Percentiles rank a stretch among this genome's conserved stretches.
Evolutionary conservation across 1,284 basidiomycete genomes (phyloP).

Genomic region (Amylostereum chailletii): DNA sequence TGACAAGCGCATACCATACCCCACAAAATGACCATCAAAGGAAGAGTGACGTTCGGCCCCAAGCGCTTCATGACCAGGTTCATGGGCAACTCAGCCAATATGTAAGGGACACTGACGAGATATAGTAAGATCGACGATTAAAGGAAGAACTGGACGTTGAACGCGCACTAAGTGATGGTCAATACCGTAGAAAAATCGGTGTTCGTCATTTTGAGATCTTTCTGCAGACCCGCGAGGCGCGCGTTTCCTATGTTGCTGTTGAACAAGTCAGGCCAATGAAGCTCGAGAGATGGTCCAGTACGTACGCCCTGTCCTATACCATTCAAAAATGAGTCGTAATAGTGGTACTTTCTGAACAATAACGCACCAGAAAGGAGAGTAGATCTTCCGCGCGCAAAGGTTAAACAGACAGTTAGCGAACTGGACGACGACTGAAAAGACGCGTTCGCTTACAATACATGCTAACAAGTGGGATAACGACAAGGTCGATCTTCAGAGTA

Average conservation of each 20-base stretch:
- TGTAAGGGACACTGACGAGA: constrained; percentile 36
- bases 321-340: background rate
- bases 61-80: constrained; percentile 37
- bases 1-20: constrained; percentile 23
- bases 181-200: constrained; percentile 10
- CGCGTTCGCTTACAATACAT: background rate
- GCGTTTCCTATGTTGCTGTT: constrained; percentile 19
- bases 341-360: background rate
- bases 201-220: constrained; percentile 19
- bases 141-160: background rate
- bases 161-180: constrained; percentile 8
- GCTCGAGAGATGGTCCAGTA: background rate
- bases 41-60: constrained; percentile 8
- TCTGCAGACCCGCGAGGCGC: constrained; percentile 22
- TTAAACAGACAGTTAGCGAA: too few species aligned
- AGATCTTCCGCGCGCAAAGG: background rate
- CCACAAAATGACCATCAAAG: constrained; percentile 15
- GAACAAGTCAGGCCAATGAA: background rate
- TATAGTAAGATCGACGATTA: background rate
- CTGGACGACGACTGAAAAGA: too few species aligned
- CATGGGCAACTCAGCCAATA: constrained; percentile 45
- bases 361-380: background rate
- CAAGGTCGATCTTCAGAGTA: background rate
- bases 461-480: background rate
- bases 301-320: constrained; percentile 1